These are phyloP conservation scores for Apiotrichum porosum DNA, from an alignment of 1,284 basidiomycete species.

Conservation along the genomic window DNA sequence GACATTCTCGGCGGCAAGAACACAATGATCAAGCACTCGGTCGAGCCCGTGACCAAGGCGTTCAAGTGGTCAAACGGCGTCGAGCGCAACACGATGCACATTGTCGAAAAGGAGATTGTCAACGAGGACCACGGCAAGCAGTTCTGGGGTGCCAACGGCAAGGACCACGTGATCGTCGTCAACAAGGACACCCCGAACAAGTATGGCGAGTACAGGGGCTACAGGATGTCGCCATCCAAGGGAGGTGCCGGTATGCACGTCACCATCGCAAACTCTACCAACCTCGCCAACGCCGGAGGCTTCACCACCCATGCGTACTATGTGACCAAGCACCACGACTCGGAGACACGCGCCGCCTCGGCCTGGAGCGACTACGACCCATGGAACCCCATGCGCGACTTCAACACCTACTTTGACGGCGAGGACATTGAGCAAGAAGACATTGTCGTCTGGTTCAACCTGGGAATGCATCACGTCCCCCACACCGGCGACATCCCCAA, in stretches of 20 bases:
- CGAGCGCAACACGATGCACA: conserved; percentile 13
- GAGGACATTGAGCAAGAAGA: conserved; percentile 44
- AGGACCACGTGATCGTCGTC: conserved; percentile 53
- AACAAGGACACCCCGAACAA: conserved; percentile 56
- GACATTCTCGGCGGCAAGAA: conserved; percentile 38
- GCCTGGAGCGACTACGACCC: conserved; percentile 23
- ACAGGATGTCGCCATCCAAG: conserved; percentile 30
- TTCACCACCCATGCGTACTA: conserved; percentile 27
- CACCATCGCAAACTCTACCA: conserved; percentile 36
- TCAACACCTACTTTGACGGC: conserved; percentile 38
- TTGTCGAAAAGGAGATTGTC: neutral
- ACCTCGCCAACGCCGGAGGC: conserved; percentile 28
- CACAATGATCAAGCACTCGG: conserved; percentile 32
- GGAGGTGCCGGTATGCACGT: conserved; percentile 20
- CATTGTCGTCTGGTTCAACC: conserved; percentile 32
- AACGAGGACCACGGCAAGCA: conserved; percentile 55
- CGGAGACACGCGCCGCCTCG: conserved; percentile 15
- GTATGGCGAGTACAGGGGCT: conserved; percentile 42
- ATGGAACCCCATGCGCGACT: conserved; percentile 22
- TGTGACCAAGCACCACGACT: conserved; percentile 22
- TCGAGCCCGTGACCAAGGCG: conserved; percentile 24
- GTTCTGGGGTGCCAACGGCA: conserved; percentile 47
- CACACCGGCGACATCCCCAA: conserved; percentile 25
- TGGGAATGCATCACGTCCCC: conserved; percentile 16
- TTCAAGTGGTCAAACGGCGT: conserved; percentile 34